phyloP scores from a whole-genome alignment of 768 basidiomycete species.

The Leccinellum luteum region DNA sequence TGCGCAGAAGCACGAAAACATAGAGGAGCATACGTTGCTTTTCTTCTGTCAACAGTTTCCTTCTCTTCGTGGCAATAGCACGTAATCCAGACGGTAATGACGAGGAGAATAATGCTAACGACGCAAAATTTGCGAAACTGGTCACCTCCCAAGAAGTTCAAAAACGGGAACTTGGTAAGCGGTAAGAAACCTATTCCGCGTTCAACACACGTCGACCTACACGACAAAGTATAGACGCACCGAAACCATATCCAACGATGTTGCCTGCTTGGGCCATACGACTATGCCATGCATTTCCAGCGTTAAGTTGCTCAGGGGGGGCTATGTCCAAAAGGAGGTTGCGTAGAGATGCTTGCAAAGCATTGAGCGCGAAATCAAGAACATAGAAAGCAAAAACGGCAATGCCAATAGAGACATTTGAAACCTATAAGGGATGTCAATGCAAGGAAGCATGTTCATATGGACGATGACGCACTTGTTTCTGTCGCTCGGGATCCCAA shows the following conservation, averaged over 20 bases:
- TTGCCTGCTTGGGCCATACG: conserved; percentile 97
- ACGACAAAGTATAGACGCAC: conserved; percentile 37
- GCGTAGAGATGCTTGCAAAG: conserved; percentile 85
- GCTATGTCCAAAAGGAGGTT: conserved; percentile 93
- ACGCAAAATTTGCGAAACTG: conserved; percentile 98
- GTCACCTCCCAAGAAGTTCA: conserved; percentile 79
- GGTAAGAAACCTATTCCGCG: conserved; percentile 71
- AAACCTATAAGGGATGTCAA: conserved; percentile 42
- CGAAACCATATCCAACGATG: conserved; percentile 91
- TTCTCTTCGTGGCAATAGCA: conserved; percentile 84
- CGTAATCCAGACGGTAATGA: conserved; percentile 82
- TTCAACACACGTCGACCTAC: conserved; percentile 7
- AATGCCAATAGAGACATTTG: conserved; percentile 73
- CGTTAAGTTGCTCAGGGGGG: conserved; percentile 83
- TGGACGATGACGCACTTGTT: conserved; percentile 44
- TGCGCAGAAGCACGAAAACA: not conserved
- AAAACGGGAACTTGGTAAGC: conserved; percentile 73
- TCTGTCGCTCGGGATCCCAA: conserved; percentile 77
- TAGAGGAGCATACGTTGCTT: conserved; percentile 38
- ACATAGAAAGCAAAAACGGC: conserved; percentile 91
- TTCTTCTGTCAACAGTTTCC: conserved; percentile 49
- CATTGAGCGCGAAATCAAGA: conserved; percentile 97
- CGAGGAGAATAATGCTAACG: conserved; percentile 75
- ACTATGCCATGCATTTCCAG: conserved; percentile 98
- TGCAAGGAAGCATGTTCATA: not conserved